Evolutionary conservation across 2,329 filamentous ascomycete species (phyloP).

Genomic region (Amphichorda felina): DNA sequence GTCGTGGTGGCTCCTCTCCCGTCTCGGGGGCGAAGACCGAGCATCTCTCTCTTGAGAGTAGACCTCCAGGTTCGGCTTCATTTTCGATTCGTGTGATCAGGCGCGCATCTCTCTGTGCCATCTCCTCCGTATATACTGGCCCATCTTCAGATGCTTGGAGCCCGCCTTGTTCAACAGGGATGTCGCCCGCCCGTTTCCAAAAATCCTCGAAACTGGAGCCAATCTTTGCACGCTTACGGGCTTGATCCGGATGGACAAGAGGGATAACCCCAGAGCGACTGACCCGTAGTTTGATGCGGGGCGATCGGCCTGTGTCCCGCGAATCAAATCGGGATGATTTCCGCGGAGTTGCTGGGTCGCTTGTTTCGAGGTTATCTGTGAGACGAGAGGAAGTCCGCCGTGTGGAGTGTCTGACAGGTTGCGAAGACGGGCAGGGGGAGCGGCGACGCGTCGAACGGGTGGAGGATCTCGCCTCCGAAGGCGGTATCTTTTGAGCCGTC

Average conservation of each 20-base stretch:
- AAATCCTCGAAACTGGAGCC: constrained; percentile 46
- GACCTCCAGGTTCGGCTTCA: constrained; percentile 62
- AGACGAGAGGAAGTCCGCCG: constrained; percentile 30
- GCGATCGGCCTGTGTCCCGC: constrained; percentile 17
- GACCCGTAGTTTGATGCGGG: constrained; percentile 38
- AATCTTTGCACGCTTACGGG: constrained; percentile 39
- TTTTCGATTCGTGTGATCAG: constrained; percentile 58
- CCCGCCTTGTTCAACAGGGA: constrained; percentile 48
- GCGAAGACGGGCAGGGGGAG: constrained; percentile 27
- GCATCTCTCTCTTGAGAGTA: constrained; percentile 60
- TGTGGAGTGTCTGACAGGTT: constrained; percentile 24
- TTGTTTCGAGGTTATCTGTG: constrained; percentile 13
- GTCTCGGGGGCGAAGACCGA: constrained; percentile 63
- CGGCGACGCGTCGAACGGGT: constrained; percentile 23
- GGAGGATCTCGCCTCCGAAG: constrained; percentile 14
- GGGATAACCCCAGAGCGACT: constrained; percentile 30
- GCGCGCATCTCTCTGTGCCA: constrained; percentile 55
- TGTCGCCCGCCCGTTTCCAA: constrained; percentile 33
- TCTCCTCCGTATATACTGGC: constrained; percentile 44
- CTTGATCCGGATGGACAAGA: constrained; percentile 46
- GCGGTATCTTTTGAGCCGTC: constrained; percentile 14
- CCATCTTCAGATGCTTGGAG: constrained; percentile 43
- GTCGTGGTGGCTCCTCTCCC: constrained; percentile 58
- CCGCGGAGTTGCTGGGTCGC: constrained; percentile 6
- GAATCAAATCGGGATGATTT: constrained; percentile 6